Evolutionary conservation across 1,284 basidiomycete species (phyloP).

Genomic region (Cerioporus squamosus): DNA sequence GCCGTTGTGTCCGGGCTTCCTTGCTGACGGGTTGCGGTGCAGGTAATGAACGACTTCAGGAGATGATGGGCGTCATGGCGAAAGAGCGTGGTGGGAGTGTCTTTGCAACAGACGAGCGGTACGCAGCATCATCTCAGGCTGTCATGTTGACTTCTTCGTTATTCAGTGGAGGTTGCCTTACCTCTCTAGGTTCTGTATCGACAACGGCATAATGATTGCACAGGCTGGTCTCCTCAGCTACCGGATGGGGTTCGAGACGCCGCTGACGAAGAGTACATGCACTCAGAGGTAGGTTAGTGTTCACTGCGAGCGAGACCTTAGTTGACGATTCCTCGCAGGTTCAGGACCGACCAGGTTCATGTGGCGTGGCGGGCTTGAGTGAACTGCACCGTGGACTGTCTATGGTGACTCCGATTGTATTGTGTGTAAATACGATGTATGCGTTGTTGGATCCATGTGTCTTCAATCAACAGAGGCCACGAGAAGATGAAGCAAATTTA

Average conservation of each 20-base stretch:
- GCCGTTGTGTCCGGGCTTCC: not conserved
- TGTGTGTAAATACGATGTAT: constrained; percentile 10
- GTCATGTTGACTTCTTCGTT: constrained; percentile 2
- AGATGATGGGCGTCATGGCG: constrained; percentile 99
- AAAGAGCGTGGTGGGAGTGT: constrained; percentile 87
- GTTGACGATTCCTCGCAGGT: constrained; percentile 51
- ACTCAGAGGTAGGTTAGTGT: constrained; percentile 74
- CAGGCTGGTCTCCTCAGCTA: constrained; percentile 94
- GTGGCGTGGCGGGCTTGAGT: constrained; percentile 79
- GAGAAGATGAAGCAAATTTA: no score
- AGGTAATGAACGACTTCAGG: constrained; percentile 92
- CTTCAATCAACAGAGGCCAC: no score
- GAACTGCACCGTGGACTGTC: not conserved
- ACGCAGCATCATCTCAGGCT: constrained; percentile 28
- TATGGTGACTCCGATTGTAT: constrained; percentile 3
- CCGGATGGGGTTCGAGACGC: constrained; percentile 89
- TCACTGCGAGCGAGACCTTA: constrained; percentile 2
- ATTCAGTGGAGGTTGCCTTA: not conserved
- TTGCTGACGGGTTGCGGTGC: not conserved
- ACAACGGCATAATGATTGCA: constrained; percentile 99
- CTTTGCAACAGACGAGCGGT: constrained; percentile 97
- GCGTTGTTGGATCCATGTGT: no score
- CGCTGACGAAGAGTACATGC: constrained; percentile 80
- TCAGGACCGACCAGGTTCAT: constrained; percentile 90
- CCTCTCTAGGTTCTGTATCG: constrained; percentile 89